Conservation (phyloP, 192 early-diverging fungal genomes). For the Thoreauomyces humboldtii region DNA sequence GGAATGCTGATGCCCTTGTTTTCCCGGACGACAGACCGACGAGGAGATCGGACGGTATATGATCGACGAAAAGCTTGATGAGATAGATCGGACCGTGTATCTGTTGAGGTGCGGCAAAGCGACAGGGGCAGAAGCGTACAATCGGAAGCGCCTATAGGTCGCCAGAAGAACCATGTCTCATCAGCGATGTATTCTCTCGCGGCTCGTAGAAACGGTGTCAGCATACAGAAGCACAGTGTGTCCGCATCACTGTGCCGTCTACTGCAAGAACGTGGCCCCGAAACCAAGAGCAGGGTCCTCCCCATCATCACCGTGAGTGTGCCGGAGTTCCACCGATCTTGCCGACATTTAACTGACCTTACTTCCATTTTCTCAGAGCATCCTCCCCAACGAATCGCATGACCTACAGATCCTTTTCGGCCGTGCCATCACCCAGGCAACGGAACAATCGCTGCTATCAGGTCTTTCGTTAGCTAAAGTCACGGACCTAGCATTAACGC, state of each 20-base stretch:
- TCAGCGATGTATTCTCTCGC: too few relatives aligned
- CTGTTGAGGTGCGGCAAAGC: slow-evolving; percentile 32
- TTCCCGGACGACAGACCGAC: slow-evolving; percentile 31
- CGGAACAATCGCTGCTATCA: slow-evolving; percentile 31
- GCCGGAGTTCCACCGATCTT: neutral
- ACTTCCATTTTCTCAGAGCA: slow-evolving; percentile 18
- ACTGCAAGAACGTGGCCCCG: slow-evolving; percentile 28
- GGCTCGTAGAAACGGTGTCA: slow-evolving; percentile 35
- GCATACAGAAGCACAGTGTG: slow-evolving; percentile 41
- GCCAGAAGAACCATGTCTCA: neutral
- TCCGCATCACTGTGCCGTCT: slow-evolving; percentile 24
- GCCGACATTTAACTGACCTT: too few relatives aligned
- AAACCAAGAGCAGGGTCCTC: slow-evolving; percentile 28
- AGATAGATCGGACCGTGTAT: slow-evolving; percentile 39
- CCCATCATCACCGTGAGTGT: slow-evolving; percentile 33
- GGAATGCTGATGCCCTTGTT: neutral
- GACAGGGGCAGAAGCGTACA: too few relatives aligned
- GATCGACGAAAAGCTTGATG: slow-evolving; percentile 41
- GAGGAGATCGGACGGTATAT: slow-evolving; percentile 46
- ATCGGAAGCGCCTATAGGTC: neutral
- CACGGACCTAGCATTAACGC: slow-evolving; percentile 22
- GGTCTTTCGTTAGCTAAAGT: slow-evolving; percentile 18
- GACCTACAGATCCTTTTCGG: slow-evolving; percentile 31
- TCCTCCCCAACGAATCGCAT: slow-evolving; percentile 14
- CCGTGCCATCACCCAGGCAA: slow-evolving; percentile 15